Evolutionary conservation across 2,329 filamentous ascomycete species (phyloP).

Genomic region (Curvularia spicifera): DNA sequence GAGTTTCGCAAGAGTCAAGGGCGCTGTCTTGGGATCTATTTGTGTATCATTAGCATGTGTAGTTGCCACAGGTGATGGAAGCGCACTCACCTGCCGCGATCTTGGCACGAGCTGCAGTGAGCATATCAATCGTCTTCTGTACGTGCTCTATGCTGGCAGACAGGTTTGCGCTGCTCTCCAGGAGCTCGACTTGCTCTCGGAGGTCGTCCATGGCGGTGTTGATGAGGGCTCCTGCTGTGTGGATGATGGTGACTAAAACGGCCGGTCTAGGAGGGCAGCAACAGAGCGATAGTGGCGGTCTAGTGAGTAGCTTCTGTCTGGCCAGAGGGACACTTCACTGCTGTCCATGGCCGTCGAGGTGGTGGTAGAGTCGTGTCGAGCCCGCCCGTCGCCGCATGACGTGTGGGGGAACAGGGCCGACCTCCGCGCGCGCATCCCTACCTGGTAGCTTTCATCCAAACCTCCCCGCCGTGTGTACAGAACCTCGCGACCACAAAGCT

Average conservation of each 20-base stretch:
- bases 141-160: constrained; percentile 77
- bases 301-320: constrained; percentile 19
- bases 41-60: constrained; percentile 23
- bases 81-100: constrained; percentile 66
- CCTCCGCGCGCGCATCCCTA: constrained; percentile 5
- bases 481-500: background rate
- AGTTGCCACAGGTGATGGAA: background rate
- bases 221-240: constrained; percentile 1
- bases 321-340: constrained; percentile 26
- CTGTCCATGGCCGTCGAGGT: constrained; percentile 35
- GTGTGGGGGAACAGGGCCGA: constrained; percentile 27
- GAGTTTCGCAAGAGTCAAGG: constrained; percentile 78
- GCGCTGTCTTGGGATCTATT: constrained; percentile 71
- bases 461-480: constrained; percentile 4
- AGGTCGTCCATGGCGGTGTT: constrained; percentile 64
- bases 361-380: constrained; percentile 19
- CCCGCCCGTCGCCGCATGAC: constrained; percentile 26
- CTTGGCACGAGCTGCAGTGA: constrained; percentile 74
- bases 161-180: constrained; percentile 72
- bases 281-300: constrained; percentile 3
- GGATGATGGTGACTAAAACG: constrained; percentile 14
- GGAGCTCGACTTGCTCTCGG: constrained; percentile 74
- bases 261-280: background rate
- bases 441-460: background rate
- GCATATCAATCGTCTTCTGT: constrained; percentile 79